Evolutionary conservation across 2,329 filamentous ascomycete genomes (phyloP).

Genomic region (Dothideomycetes sp.): DNA sequence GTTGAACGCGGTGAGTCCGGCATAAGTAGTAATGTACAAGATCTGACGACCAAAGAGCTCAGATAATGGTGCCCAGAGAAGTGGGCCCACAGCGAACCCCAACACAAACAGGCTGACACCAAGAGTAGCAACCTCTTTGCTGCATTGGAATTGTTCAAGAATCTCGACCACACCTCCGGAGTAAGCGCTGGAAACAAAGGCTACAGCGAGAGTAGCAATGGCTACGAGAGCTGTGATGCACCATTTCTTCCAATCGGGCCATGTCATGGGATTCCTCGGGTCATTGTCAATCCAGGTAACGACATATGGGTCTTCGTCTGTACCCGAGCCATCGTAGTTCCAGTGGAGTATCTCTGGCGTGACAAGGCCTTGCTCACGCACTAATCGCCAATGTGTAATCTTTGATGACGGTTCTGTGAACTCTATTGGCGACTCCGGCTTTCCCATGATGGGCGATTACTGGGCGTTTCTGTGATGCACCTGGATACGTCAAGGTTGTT

Average conservation of each 20-base stretch:
- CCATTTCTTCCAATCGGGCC: conserved; percentile 49
- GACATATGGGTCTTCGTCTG: conserved; percentile 52
- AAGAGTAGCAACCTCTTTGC: conserved; percentile 44
- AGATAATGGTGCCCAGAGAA: conserved; percentile 52
- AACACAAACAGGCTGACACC: conserved; percentile 55
- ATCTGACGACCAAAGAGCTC: conserved; percentile 46
- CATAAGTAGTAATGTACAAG: conserved; percentile 26
- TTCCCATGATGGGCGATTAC: conserved; percentile 2
- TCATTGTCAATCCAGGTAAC: conserved; percentile 60
- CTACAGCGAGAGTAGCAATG: conserved; percentile 54
- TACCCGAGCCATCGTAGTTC: conserved; percentile 38
- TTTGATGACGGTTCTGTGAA: conserved; percentile 13
- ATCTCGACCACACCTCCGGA: conserved; percentile 47
- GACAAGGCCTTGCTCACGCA: conserved; percentile 21
- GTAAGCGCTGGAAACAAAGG: conserved; percentile 60
- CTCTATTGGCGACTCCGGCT: conserved; percentile 16
- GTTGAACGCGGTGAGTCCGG: conserved; percentile 27
- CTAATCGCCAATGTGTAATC: conserved; percentile 20
- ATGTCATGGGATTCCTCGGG: conserved; percentile 52
- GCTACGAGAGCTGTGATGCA: conserved; percentile 51
- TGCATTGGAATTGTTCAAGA: conserved; percentile 42
- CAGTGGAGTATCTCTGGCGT: conserved; percentile 23
- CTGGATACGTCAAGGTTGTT: background rate
- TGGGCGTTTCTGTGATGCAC: too few relatives aligned
- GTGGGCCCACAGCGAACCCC: conserved; percentile 46